Percentiles rank a stretch among this genome's conserved stretches.
These are phyloP conservation scores for Durusdinium trenchii DNA, from an alignment of 73 alveolate species.

Conservation along the genomic window DNA sequence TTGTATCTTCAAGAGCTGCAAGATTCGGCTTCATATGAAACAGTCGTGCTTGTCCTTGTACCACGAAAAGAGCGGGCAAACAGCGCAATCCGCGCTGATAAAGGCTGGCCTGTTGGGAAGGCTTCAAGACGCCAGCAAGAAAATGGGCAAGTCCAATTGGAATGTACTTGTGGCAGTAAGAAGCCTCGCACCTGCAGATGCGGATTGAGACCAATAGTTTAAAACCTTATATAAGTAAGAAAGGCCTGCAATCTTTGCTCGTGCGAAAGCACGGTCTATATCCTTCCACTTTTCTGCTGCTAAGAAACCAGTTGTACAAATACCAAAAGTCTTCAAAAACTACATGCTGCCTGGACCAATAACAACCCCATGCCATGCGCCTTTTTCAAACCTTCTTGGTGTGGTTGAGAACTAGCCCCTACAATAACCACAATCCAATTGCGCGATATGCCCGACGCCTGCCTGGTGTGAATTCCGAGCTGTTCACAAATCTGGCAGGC, in stretches of 20 bases:
- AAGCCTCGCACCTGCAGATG: too few relatives aligned
- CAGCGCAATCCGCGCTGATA: constrained; percentile 64
- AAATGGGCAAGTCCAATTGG: not conserved
- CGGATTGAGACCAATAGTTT: too few relatives aligned
- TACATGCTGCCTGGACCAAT: too few relatives aligned
- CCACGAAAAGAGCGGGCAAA: constrained; percentile 93
- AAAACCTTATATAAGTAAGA: too few relatives aligned
- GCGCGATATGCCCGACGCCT: not conserved
- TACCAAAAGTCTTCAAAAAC: too few relatives aligned
- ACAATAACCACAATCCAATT: not conserved
- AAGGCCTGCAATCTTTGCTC: too few relatives aligned
- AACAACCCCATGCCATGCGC: too few relatives aligned
- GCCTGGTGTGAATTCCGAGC: constrained; percentile 84
- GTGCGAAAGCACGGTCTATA: too few relatives aligned
- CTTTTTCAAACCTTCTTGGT: not conserved
- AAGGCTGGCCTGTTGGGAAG: constrained; percentile 59
- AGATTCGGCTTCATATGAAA: not conserved
- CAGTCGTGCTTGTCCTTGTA: constrained; percentile 41
- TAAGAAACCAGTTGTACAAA: too few relatives aligned
- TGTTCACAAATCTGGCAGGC: constrained; percentile 65
- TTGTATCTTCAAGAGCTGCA: too few relatives aligned
- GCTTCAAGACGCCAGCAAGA: not conserved
- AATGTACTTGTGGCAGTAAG: too few relatives aligned
- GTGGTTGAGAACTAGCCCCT: not conserved
- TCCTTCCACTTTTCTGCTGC: too few relatives aligned